Conservation (phyloP, 1,284 basidiomycete genomes). For the Schizopora paradoxa region DNA sequence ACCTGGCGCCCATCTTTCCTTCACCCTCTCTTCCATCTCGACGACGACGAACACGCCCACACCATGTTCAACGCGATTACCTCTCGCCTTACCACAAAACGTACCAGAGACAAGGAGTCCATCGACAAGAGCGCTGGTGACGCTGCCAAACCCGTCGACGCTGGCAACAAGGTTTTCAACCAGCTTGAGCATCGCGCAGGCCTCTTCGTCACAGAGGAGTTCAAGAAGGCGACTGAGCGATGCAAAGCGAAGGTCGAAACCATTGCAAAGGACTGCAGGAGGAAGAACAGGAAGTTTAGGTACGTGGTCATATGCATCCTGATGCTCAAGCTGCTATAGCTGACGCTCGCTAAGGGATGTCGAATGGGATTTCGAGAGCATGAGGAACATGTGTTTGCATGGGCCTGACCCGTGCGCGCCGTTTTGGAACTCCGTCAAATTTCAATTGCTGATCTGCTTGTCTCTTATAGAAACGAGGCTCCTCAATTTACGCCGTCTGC, state of each 20-base stretch:
- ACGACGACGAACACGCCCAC: too few species aligned
- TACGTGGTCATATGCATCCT: conserved; percentile 25
- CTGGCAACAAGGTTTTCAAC: conserved; percentile 12
- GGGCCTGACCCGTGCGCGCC: conserved; percentile 26
- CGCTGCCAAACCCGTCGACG: too few species aligned
- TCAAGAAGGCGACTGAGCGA: conserved; percentile 34
- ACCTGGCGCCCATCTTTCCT: too few species aligned
- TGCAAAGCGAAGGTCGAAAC: conserved; percentile 34
- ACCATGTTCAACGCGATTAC: too few species aligned
- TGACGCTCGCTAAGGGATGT: conserved; percentile 33
- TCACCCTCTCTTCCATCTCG: too few species aligned
- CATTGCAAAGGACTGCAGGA: conserved; percentile 35
- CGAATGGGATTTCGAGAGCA: conserved; percentile 47
- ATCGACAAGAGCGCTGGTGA: background rate
- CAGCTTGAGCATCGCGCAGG: conserved; percentile 16
- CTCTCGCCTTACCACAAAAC: too few species aligned
- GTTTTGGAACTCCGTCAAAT: background rate
- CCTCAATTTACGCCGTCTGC: conserved; percentile 33
- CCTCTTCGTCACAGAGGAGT: conserved; percentile 33
- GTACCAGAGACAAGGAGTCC: too few species aligned
- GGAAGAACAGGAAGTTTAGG: conserved; percentile 32
- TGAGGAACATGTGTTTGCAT: conserved; percentile 38
- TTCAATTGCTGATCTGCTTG: background rate
- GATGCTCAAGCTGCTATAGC: conserved; percentile 28
- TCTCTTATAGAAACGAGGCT: background rate